Percentiles rank a stretch among this genome's conserved stretches.
Conservation (phyloP, 495 filamentous ascomycete genomes). For the Physcia stellaris region DNA sequence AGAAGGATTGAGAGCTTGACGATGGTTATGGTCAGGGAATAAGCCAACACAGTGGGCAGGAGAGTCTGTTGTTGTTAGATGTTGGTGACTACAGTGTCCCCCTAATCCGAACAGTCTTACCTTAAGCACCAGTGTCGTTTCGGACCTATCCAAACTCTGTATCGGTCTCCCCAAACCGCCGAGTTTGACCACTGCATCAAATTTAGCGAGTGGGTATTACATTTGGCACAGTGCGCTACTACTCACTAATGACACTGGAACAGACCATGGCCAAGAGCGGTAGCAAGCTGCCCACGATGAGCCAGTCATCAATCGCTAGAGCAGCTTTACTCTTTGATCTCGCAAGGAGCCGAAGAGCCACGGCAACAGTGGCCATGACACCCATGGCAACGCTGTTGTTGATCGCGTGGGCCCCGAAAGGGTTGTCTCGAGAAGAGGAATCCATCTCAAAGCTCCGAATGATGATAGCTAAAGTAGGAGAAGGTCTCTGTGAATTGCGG, state of each 20-base stretch:
- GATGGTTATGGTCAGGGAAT: conserved; percentile 3
- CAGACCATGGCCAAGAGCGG: conserved; percentile 3
- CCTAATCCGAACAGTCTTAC: neutral
- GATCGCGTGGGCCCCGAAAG: conserved; percentile 28
- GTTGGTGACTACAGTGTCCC: too few species aligned
- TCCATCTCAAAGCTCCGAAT: too few species aligned
- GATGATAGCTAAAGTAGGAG: too few species aligned
- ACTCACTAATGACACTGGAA: neutral
- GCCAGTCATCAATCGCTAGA: conserved; percentile 30
- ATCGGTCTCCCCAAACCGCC: neutral
- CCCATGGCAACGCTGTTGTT: conserved; percentile 61
- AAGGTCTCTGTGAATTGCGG: too few species aligned
- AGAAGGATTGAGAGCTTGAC: conserved; percentile 8
- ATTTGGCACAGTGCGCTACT: neutral
- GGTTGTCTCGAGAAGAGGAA: too few species aligned
- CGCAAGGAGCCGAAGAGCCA: conserved; percentile 25
- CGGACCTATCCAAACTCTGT: conserved; percentile 6
- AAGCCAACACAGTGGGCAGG: neutral
- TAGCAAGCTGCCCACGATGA: conserved; percentile 10
- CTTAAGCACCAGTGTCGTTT: conserved; percentile 7
- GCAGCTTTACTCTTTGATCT: conserved; percentile 25
- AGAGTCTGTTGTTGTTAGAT: neutral
- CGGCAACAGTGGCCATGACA: conserved; percentile 22
- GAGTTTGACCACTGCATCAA: conserved; percentile 4
- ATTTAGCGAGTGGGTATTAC: neutral